Evolutionary conservation across 345 rosid genomes (phyloP).

Genomic region (Citropsis articulata): DNA sequence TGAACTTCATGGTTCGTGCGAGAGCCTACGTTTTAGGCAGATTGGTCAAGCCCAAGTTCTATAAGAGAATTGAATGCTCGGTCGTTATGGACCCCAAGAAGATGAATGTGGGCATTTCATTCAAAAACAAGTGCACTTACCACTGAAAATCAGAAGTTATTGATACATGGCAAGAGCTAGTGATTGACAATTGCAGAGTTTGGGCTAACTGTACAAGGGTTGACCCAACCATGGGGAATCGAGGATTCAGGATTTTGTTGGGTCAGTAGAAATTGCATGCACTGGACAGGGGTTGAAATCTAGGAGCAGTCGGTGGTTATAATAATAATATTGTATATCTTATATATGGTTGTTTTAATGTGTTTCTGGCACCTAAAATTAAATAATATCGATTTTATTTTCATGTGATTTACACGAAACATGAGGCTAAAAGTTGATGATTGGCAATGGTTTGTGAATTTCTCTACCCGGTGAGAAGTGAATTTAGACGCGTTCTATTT

Average conservation of each 20-base stretch:
- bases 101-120: slow-evolving; percentile 41
- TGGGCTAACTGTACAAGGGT: background rate
- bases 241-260: background rate
- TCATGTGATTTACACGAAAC: background rate
- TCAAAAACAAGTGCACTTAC: slow-evolving; percentile 51
- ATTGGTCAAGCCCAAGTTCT: slow-evolving; percentile 56
- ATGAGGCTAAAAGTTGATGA: background rate
- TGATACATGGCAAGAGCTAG: background rate
- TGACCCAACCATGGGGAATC: background rate
- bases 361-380: background rate
- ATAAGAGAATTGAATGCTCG: slow-evolving; percentile 44
- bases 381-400: background rate
- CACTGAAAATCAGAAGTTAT: slow-evolving; percentile 10
- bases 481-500: no score
- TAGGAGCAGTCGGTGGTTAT: slow-evolving; percentile 1
- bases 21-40: slow-evolving; percentile 60
- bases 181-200: background rate
- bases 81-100: slow-evolving; percentile 52
- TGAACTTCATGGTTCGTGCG: slow-evolving; percentile 50
- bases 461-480: no score
- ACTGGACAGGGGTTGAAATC: background rate
- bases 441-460: background rate
- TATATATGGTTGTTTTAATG: background rate
- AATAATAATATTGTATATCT: background rate
- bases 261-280: background rate